Conservation (phyloP, 441 rosid genomes). For the Eutrema salsugineum region DNA sequence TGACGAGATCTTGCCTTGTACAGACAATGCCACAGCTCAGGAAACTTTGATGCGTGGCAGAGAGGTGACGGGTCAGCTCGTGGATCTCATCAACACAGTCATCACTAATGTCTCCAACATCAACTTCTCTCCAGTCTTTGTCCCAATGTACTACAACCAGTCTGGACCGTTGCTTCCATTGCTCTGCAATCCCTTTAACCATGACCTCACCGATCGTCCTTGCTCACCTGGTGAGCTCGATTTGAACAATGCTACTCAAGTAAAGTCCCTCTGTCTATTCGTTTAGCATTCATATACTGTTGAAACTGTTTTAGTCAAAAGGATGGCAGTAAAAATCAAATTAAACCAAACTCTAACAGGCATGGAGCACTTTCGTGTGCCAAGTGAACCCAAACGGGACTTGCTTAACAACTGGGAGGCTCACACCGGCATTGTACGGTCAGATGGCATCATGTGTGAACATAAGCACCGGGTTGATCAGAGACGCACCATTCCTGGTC, state of each 20-base stretch:
- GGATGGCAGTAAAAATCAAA: no score
- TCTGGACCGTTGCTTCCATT: slow-evolving; percentile 85
- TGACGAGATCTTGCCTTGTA: slow-evolving; percentile 84
- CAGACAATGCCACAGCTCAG: slow-evolving; percentile 79
- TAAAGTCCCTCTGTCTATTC: slow-evolving; percentile 21
- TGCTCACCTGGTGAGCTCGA: slow-evolving; percentile 76
- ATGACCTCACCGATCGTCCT: slow-evolving; percentile 54
- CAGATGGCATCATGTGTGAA: slow-evolving; percentile 71
- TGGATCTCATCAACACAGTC: slow-evolving; percentile 70
- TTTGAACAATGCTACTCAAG: slow-evolving; percentile 79
- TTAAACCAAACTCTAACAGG: slow-evolving; percentile 37
- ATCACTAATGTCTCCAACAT: slow-evolving; percentile 82
- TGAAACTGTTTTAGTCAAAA: background rate
- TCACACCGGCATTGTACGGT: slow-evolving; percentile 64
- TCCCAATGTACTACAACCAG: slow-evolving; percentile 77
- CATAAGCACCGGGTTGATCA: slow-evolving; percentile 54
- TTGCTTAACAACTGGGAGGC: slow-evolving; percentile 69
- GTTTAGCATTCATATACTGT: background rate
- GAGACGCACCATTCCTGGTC: slow-evolving; percentile 61
- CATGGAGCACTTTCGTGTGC: slow-evolving; percentile 67
- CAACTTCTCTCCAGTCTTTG: slow-evolving; percentile 85
- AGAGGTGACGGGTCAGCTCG: slow-evolving; percentile 76
- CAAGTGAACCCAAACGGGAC: slow-evolving; percentile 62
- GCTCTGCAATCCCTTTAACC: slow-evolving; percentile 74
- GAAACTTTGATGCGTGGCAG: slow-evolving; percentile 59